These are phyloP conservation scores for Litsea cubeba DNA, from an alignment of 164 flowering plant species.

Conservation along the genomic window DNA sequence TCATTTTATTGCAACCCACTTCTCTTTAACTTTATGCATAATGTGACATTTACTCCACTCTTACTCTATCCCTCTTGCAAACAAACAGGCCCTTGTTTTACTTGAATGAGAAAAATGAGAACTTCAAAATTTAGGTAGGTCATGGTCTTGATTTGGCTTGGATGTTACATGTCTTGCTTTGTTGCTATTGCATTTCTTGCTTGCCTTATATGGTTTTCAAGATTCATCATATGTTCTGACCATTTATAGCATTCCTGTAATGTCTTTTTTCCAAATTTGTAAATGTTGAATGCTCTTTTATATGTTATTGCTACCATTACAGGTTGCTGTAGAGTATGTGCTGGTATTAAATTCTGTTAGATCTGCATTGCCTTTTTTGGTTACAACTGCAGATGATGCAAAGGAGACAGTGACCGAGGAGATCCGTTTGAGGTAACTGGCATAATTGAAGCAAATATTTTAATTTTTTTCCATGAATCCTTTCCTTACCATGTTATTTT, in stretches of 20 bases:
- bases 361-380: constrained; percentile 75
- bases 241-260: not conserved
- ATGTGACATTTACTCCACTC: too few species aligned
- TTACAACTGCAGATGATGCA: constrained; percentile 75
- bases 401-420: constrained; percentile 77
- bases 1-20: too few species aligned
- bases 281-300: not conserved
- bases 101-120: not conserved
- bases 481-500: not conserved
- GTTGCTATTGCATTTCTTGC: constrained; percentile 1
- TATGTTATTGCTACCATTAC: constrained; percentile 9
- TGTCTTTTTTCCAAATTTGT: not conserved
- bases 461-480: not conserved
- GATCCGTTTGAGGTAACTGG: constrained; percentile 69
- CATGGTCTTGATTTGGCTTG: too few species aligned
- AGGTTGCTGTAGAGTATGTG: constrained; percentile 86
- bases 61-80: too few species aligned
- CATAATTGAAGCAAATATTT: not conserved
- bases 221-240: not conserved
- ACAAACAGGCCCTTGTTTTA: not conserved
- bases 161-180: not conserved
- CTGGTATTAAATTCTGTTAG: constrained; percentile 72
- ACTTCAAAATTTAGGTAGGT: not conserved
- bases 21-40: too few species aligned
- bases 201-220: not conserved